phyloP scores from a whole-genome alignment of 495 filamentous ascomycete species.

The Tuber melanosporum region DNA sequence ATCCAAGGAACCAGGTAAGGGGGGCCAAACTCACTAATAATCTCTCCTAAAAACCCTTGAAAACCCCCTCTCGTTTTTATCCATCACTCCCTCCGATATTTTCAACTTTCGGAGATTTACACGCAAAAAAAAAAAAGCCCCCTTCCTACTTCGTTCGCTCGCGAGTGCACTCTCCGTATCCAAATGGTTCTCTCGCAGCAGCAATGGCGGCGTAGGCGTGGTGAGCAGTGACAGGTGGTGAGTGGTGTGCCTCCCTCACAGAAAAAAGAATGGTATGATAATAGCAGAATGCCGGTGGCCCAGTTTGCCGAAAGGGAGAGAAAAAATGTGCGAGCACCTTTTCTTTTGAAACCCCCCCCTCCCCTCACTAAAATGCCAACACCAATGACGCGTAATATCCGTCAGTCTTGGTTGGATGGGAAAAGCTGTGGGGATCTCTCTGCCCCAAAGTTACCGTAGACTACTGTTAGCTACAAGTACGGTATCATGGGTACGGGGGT shows the following conservation, averaged over 20 bases:
- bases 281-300: not conserved
- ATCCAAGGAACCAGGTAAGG: not conserved
- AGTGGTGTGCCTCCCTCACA: not conserved
- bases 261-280: not conserved
- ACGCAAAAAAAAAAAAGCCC: not conserved
- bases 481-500: no score
- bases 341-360: not conserved
- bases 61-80: constrained; percentile 18
- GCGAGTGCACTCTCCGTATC: not conserved
- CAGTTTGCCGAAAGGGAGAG: not conserved
- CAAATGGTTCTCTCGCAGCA: not conserved
- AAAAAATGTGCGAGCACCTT: not conserved
- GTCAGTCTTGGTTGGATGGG: not conserved
- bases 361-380: not conserved
- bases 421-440: not conserved
- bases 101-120: not conserved
- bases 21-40: not conserved
- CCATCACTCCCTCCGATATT: constrained; percentile 11
- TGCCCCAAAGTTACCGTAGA: not conserved
- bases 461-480: no score
- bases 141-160: not conserved
- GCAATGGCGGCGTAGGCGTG: not conserved
- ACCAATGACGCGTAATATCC: not conserved
- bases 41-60: constrained; percentile 7
- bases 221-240: not conserved